Percentiles rank a stretch among this genome's conserved stretches.
Conservation (phyloP, 2,329 filamentous ascomycete genomes). For the Beauveria varroae region DNA sequence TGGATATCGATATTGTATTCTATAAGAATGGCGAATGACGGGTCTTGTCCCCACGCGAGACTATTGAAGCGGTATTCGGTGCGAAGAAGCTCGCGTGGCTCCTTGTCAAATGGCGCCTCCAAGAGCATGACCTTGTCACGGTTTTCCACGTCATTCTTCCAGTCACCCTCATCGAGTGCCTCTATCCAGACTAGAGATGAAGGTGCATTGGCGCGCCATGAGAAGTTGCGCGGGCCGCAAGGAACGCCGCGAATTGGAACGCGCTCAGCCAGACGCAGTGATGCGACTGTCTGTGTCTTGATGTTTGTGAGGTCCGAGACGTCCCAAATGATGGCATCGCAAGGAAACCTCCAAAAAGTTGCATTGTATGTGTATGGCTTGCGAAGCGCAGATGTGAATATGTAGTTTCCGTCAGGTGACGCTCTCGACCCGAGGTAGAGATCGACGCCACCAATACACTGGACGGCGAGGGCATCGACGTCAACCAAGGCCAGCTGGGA, state of each 20-base stretch:
- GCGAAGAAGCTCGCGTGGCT: neutral
- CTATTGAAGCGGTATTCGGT: neutral
- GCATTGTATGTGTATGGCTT: neutral
- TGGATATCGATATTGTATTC: neutral
- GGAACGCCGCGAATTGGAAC: constrained; percentile 2
- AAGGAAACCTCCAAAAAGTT: neutral
- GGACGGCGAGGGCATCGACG: neutral
- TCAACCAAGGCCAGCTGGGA: constrained; percentile 5
- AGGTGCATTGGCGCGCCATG: constrained; percentile 3
- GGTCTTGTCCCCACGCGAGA: neutral
- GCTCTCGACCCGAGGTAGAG: neutral
- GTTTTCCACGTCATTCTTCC: neutral
- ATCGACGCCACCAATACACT: neutral
- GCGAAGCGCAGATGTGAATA: neutral
- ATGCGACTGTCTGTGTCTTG: neutral
- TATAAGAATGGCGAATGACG: neutral
- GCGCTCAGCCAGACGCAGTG: neutral
- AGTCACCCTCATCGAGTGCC: constrained; percentile 3
- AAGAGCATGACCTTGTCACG: constrained; percentile 8
- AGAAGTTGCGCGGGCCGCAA: neutral
- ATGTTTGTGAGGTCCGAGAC: neutral
- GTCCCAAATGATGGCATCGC: neutral
- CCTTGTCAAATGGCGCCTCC: constrained; percentile 2
- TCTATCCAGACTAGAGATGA: neutral
- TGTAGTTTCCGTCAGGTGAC: constrained; percentile 2